A percentile compares a stretch with the other conserved stretches of the same genome.
These are phyloP conservation scores for Paramecium pentaurelia DNA, from an alignment of 73 alveolate genomes.

Conservation along the genomic window DNA sequence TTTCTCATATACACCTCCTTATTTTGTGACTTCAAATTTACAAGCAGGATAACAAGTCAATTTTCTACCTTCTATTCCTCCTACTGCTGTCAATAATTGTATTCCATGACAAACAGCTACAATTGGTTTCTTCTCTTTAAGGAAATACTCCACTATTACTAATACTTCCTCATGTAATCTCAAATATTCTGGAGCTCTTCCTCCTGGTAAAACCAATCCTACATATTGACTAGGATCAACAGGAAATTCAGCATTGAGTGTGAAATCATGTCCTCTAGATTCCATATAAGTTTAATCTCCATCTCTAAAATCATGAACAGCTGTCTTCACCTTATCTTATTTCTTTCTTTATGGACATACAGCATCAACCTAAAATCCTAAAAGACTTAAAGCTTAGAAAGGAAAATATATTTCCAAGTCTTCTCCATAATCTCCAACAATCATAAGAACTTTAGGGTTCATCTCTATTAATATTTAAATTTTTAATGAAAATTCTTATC, in stretches of 20 bases:
- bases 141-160: constrained; percentile 78
- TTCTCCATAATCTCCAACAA: constrained; percentile 89
- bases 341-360: constrained; percentile 87
- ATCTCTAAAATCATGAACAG: constrained; percentile 88
- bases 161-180: constrained; percentile 77
- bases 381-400: constrained; percentile 69
- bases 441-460: constrained; percentile 65
- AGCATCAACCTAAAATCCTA: constrained; percentile 81
- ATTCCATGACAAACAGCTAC: constrained; percentile 94
- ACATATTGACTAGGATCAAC: constrained; percentile 77
- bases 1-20: constrained; percentile 78
- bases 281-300: constrained; percentile 86
- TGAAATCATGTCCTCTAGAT: constrained; percentile 82
- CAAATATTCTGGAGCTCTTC: constrained; percentile 96
- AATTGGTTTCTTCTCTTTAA: constrained; percentile 84
- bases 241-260: constrained; percentile 69
- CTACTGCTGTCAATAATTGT: constrained; percentile 80
- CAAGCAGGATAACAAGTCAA: constrained; percentile 85
- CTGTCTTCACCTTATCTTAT: constrained; percentile 85
- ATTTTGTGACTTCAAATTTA: constrained; percentile 77
- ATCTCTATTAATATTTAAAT: neutral
- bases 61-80: constrained; percentile 75
- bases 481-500: neutral
- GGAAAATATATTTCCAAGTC: constrained; percentile 89
- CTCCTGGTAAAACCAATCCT: constrained; percentile 92